Evolutionary conservation across 169 alveolate species (phyloP).

Genomic region (Condylostoma magnum): DNA sequence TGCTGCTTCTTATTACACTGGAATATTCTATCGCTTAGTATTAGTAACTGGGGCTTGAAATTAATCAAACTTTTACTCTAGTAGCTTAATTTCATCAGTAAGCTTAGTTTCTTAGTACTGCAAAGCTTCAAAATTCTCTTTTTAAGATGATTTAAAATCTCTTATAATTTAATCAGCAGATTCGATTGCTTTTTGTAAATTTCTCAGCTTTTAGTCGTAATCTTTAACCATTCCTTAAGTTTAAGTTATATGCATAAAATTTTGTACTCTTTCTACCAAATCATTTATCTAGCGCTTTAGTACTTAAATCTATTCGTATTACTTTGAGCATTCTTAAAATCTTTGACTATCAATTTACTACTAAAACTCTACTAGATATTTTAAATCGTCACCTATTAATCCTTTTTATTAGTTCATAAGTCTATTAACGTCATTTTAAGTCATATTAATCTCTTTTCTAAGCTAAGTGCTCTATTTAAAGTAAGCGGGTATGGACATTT

Average conservation of each 20-base stretch:
- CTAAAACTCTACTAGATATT: too few species aligned
- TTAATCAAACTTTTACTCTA: neutral
- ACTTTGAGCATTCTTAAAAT: too few species aligned
- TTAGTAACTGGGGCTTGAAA: neutral
- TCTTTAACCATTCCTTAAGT: constrained; percentile 12
- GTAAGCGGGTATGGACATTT: too few species aligned
- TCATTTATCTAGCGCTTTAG: too few species aligned
- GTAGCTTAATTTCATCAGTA: neutral
- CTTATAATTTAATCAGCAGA: neutral
- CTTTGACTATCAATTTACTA: too few species aligned
- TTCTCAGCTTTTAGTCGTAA: constrained; percentile 13
- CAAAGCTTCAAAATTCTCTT: neutral
- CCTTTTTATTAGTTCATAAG: too few species aligned
- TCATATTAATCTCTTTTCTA: too few species aligned
- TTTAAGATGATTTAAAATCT: neutral
- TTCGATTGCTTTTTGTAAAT: constrained; percentile 25
- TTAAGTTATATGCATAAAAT: neutral
- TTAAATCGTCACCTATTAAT: too few species aligned
- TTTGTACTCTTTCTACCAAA: too few species aligned
- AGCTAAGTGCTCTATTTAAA: too few species aligned
- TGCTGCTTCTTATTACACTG: neutral
- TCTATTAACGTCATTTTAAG: too few species aligned
- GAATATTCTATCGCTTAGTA: constrained; percentile 1
- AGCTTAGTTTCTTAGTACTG: neutral
- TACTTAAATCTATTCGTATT: too few species aligned